phyloP scores from a whole-genome alignment of 2,329 filamentous ascomycete genomes.

The Colletotrichum incanum region DNA sequence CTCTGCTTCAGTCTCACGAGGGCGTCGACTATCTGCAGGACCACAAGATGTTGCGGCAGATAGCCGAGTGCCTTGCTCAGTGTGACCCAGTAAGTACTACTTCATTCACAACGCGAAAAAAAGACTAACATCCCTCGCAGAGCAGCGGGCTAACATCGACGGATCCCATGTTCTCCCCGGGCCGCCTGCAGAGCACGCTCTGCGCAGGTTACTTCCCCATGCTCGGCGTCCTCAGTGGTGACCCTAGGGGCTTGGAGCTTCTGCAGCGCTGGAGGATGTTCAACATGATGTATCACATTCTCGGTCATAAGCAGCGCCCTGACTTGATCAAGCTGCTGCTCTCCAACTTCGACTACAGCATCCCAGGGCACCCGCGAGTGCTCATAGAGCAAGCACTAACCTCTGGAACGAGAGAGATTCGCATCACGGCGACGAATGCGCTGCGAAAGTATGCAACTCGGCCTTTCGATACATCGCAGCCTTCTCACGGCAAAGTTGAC shows the following conservation, averaged over 20 bases:
- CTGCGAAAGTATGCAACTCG: constrained; percentile 87
- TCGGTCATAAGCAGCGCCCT: constrained; percentile 90
- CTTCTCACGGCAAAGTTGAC: constrained; percentile 62
- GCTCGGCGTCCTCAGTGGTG: constrained; percentile 87
- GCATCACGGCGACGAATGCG: constrained; percentile 90
- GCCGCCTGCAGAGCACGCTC: constrained; percentile 87
- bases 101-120: background rate
- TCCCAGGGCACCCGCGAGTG: constrained; percentile 91
- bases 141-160: constrained; percentile 84
- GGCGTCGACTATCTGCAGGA: constrained; percentile 89
- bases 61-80: constrained; percentile 96
- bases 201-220: constrained; percentile 96
- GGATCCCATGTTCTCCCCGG: constrained; percentile 89
- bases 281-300: constrained; percentile 99
- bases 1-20: constrained; percentile 87
- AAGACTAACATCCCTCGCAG: constrained; percentile 52
- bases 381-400: constrained; percentile 95
- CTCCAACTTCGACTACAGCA: constrained; percentile 91
- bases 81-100: constrained; percentile 81
- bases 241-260: constrained; percentile 87
- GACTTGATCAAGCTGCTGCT: constrained; percentile 92
- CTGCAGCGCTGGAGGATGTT: constrained; percentile 98
- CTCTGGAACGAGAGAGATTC: constrained; percentile 90
- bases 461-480: constrained; percentile 56
- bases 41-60: constrained; percentile 92